These are phyloP conservation scores for Alternaria postmessia DNA, from an alignment of 2,329 filamentous ascomycete genomes.

Conservation along the genomic window DNA sequence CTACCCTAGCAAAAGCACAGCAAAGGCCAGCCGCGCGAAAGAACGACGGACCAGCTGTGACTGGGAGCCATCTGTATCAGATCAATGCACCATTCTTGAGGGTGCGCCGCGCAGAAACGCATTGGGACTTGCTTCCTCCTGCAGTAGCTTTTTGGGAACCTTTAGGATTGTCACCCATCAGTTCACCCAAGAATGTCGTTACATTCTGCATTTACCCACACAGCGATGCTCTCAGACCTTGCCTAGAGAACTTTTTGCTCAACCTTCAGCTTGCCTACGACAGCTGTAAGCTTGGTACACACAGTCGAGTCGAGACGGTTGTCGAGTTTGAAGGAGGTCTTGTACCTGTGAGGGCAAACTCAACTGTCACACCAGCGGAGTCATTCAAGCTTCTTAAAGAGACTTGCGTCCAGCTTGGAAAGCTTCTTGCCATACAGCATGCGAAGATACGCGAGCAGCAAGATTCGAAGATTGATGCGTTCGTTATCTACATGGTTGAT, in stretches of 20 bases:
- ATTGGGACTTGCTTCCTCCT: slow-evolving; percentile 76
- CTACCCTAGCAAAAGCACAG: slow-evolving; percentile 46
- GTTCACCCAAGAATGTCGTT: slow-evolving; percentile 74
- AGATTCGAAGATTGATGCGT: slow-evolving; percentile 61
- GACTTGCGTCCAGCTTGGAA: slow-evolving; percentile 52
- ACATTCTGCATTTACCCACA: slow-evolving; percentile 75
- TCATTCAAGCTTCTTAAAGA: slow-evolving; percentile 44
- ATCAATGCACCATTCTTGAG: slow-evolving; percentile 76
- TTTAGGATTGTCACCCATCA: slow-evolving; percentile 75
- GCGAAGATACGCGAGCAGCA: slow-evolving; percentile 45
- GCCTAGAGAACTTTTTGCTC: slow-evolving; percentile 70
- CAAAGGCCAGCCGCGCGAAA: slow-evolving; percentile 44
- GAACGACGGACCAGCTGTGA: slow-evolving; percentile 38
- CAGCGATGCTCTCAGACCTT: slow-evolving; percentile 68
- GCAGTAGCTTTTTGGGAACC: slow-evolving; percentile 84
- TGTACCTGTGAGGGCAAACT: slow-evolving; percentile 38
- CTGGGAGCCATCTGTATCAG: slow-evolving; percentile 42
- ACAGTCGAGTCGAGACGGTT: slow-evolving; percentile 56
- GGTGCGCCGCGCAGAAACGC: slow-evolving; percentile 72
- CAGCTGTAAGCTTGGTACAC: slow-evolving; percentile 73
- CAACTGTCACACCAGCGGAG: slow-evolving; percentile 27
- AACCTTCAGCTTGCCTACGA: slow-evolving; percentile 77
- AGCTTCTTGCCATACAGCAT: slow-evolving; percentile 49
- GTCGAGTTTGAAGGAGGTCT: slow-evolving; percentile 48
- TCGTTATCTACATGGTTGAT: slow-evolving; percentile 81